phyloP scores from a whole-genome alignment of 352 stramenopile species.

The Globisporangium camurandrum region DNA sequence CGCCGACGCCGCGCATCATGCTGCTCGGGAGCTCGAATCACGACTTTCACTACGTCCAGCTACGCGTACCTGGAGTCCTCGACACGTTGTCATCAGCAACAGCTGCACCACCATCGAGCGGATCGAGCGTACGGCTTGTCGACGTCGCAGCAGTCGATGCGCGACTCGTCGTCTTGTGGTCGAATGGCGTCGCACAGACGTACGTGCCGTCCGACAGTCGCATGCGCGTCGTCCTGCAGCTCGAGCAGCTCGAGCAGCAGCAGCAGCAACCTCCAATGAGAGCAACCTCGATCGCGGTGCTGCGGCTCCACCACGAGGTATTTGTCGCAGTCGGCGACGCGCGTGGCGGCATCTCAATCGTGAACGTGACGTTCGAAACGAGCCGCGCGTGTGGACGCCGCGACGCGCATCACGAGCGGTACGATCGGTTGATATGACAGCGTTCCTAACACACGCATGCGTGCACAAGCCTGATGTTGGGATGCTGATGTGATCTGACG shows the following conservation, averaged over 20 bases:
- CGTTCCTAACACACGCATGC: neutral
- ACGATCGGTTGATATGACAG: neutral
- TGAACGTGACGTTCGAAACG: constrained; percentile 3
- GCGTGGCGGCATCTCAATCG: constrained; percentile 4
- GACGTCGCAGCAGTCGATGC: constrained; percentile 3
- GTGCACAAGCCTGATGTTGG: neutral
- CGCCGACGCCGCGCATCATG: constrained; percentile 19
- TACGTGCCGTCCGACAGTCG: constrained; percentile 24
- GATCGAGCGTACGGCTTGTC: constrained; percentile 2
- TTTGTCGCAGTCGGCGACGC: constrained; percentile 9
- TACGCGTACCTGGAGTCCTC: constrained; percentile 2
- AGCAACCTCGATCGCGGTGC: constrained; percentile 2
- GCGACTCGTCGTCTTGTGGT: constrained; percentile 20
- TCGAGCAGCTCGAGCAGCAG: no score
- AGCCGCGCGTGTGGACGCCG: constrained; percentile 1
- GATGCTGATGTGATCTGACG: neutral
- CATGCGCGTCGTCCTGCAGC: constrained; percentile 16
- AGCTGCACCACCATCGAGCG: neutral
- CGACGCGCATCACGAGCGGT: constrained; percentile 8
- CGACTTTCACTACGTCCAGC: constrained; percentile 13
- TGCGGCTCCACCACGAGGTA: constrained; percentile 1
- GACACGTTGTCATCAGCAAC: no score
- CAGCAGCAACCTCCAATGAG: constrained; percentile 1
- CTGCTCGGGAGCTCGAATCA: constrained; percentile 16
- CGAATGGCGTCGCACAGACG: constrained; percentile 22